phyloP scores from a whole-genome alignment of 1,284 basidiomycete species.

The Cutaneotrichosporon dermatis region DNA sequence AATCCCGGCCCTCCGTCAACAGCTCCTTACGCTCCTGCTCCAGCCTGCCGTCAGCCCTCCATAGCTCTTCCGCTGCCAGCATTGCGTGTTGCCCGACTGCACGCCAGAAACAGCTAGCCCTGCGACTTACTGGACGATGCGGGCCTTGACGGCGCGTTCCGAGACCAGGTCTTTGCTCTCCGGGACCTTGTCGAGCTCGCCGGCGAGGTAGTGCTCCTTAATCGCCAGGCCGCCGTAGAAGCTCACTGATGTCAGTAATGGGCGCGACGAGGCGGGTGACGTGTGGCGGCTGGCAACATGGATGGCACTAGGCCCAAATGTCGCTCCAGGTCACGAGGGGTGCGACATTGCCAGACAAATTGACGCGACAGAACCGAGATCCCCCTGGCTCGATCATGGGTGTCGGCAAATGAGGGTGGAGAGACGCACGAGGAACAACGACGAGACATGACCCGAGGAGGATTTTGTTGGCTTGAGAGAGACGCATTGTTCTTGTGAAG shows the following conservation, averaged over 20 bases:
- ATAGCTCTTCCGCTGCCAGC: not conserved
- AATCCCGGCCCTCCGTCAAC: constrained; percentile 22
- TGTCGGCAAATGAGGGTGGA: too few species aligned
- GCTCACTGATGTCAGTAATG: constrained; percentile 19
- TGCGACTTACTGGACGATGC: constrained; percentile 31
- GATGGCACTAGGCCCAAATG: too few species aligned
- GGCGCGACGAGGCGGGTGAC: not conserved
- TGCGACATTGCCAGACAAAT: too few species aligned
- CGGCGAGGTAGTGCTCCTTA: constrained; percentile 32
- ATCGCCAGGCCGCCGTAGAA: constrained; percentile 34
- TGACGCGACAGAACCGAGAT: too few species aligned
- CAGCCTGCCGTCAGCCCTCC: constrained; percentile 18
- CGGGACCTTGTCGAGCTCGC: constrained; percentile 19
- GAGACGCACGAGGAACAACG: constrained; percentile 33
- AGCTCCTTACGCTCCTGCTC: constrained; percentile 35
- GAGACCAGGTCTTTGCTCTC: constrained; percentile 16
- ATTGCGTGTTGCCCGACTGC: too few species aligned
- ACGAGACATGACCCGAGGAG: constrained; percentile 29
- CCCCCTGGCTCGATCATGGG: too few species aligned
- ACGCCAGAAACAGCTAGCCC: too few species aligned
- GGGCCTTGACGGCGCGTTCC: constrained; percentile 27
- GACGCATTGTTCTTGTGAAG: constrained; percentile 18
- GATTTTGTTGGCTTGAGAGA: constrained; percentile 35
- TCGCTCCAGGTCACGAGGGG: too few species aligned
- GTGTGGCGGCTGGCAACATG: not conserved